A percentile compares a stretch with the other conserved stretches of the same genome.
phyloP scores from a whole-genome alignment of 2,329 filamentous ascomycete species.

The Alternaria arborescens region DNA sequence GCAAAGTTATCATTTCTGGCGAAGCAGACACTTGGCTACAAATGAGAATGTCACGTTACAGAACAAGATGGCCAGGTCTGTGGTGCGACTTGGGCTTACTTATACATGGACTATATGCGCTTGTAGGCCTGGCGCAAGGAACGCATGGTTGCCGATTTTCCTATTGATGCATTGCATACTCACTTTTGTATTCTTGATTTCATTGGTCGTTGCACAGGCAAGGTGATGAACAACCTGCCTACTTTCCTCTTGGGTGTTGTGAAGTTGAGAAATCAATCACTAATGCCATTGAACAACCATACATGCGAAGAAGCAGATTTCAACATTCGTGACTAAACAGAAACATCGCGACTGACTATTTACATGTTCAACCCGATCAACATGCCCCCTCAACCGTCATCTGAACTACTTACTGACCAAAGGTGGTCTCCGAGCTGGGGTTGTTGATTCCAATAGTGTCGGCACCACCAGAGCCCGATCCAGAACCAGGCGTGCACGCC shows the following conservation, averaged over 20 bases:
- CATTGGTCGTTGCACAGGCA: background rate
- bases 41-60: constrained; percentile 5
- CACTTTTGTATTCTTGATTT: background rate
- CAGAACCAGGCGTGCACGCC: constrained; percentile 27
- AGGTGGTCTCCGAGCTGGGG: constrained; percentile 28
- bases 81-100: constrained; percentile 10
- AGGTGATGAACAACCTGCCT: background rate
- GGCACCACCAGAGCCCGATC: constrained; percentile 12
- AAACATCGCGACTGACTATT: background rate
- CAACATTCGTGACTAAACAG: constrained; percentile 5
- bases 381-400: background rate
- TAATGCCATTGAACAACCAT: background rate
- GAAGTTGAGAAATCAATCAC: background rate
- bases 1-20: background rate
- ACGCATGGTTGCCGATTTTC: constrained; percentile 8
- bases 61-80: constrained; percentile 6
- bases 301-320: background rate
- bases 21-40: background rate
- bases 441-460: constrained; percentile 38
- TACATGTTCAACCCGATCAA: background rate
- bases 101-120: constrained; percentile 18
- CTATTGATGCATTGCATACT: constrained; percentile 13
- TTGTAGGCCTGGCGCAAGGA: constrained; percentile 13
- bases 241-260: background rate
- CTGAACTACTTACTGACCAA: constrained; percentile 17